phyloP scores from a whole-genome alignment of 257 asterid species.

The Solanum medicagineum region DNA sequence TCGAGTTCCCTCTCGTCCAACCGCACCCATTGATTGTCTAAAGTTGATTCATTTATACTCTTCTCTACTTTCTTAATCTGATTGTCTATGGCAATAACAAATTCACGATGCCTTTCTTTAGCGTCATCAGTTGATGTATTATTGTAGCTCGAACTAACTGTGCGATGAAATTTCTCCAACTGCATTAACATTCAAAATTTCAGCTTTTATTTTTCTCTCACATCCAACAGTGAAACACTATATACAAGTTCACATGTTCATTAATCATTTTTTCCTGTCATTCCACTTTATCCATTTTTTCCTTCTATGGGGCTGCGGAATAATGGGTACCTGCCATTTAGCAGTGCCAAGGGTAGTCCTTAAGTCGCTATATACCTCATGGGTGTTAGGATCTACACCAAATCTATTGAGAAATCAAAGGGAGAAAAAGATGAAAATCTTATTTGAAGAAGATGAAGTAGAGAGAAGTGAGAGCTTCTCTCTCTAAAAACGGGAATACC shows the following conservation, averaged over 20 bases:
- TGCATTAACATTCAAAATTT: slow-evolving; percentile 22
- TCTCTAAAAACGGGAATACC: too few relatives aligned
- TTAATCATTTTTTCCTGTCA: neutral
- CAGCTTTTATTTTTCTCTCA: neutral
- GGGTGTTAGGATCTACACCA: neutral
- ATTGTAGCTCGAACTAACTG: slow-evolving; percentile 56
- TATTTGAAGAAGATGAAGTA: too few relatives aligned
- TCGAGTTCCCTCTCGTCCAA: slow-evolving; percentile 71
- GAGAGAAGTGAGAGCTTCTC: too few relatives aligned
- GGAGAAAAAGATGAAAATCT: too few relatives aligned
- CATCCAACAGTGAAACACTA: neutral
- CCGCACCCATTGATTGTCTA: slow-evolving; percentile 79
- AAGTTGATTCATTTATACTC: slow-evolving; percentile 36
- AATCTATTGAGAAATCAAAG: too few relatives aligned
- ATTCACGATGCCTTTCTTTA: slow-evolving; percentile 59
- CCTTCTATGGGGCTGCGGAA: neutral
- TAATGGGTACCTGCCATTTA: slow-evolving; percentile 70
- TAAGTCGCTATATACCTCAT: slow-evolving; percentile 70
- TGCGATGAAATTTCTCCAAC: slow-evolving; percentile 87
- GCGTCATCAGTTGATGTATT: slow-evolving; percentile 47
- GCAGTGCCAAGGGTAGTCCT: slow-evolving; percentile 78
- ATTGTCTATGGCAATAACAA: slow-evolving; percentile 49
- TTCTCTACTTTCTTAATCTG: slow-evolving; percentile 57
- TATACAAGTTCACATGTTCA: neutral
- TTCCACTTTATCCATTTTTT: neutral